Base-by-base conservation (phyloP, 208 protist genomes). In the Acanthamoeba castellanii region DNA sequence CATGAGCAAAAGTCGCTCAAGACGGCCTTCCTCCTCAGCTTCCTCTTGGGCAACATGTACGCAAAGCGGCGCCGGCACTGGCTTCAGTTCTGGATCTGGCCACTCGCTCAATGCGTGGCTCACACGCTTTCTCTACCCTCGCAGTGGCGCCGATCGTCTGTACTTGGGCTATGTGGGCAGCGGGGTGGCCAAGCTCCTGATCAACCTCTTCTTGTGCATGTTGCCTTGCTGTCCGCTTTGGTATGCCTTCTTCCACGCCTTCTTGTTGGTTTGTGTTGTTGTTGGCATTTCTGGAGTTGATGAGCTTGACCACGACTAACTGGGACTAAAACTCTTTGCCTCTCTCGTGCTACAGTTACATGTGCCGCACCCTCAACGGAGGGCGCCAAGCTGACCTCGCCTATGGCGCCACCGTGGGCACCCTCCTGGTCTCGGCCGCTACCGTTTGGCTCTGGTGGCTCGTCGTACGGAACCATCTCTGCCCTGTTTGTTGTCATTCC, bases 1-100 rank as follows among this genome's bases (percentile, higher is more conserved):
- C 42, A 92, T 18, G 59, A 92, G 61, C 85, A 92, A 22, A 92
- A 92, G 64, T 92, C 85, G 22, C 55, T 76, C 55, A 92, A 92
- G 37, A 92, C 59, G 22, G 85, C 85, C n/a, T 92, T 92, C 30
- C 85, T 92, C 7, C 85, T 92, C 37, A 92, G 59, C 59, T 92
- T 92, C 64, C 64, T 92, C 20, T 25, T 92, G 27, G 85, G 85
- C 64, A 68, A 68, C 64, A 76, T 68, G 78, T 87, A 64, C 57
- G 57, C 20, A 0, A 20, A 57, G 16, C n/a, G n/a, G n/a, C n/a
- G n/a, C n/a, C 52, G 52, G 52, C 52, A 57, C 52, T 8, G 52
- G 11, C 52, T 57, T 20, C 52, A 5, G 16, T 20, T 18, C 3
- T 57, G 52, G 11, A 57, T 57, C 14, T 57, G 11, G 52, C 52